Percentiles rank a stretch among this genome's conserved stretches.
Conservation (phyloP, 352 stramenopile species). For the Pythium periplocum region DNA sequence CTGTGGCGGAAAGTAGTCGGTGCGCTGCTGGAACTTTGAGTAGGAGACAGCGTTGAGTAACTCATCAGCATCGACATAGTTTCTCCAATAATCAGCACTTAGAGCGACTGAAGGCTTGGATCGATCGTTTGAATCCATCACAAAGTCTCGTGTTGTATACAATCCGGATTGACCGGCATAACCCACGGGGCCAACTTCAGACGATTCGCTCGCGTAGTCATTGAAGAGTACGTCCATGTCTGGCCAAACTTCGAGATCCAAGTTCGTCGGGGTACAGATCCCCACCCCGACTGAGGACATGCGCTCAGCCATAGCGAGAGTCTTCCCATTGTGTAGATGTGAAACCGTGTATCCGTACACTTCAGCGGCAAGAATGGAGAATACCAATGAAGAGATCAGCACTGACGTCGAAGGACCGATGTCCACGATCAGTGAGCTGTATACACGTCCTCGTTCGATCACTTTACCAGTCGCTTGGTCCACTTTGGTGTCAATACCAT, state of each 20-base stretch:
- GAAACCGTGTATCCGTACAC: conserved; percentile 41
- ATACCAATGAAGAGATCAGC: conserved; percentile 26
- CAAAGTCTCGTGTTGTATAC: conserved; percentile 1
- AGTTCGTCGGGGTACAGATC: conserved; percentile 22
- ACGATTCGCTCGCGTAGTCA: conserved; percentile 23
- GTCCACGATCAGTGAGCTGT: conserved; percentile 34
- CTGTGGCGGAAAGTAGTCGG: neutral
- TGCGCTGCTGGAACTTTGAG: neutral
- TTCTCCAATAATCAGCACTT: neutral
- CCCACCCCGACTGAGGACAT: conserved; percentile 31
- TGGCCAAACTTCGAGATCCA: conserved; percentile 20
- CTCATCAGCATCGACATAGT: neutral
- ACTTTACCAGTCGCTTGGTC: no score
- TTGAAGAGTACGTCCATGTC: conserved; percentile 4
- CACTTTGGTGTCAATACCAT: no score
- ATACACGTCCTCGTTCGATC: no score
- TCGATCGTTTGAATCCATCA: neutral
- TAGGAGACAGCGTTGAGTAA: neutral
- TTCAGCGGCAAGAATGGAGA: conserved; percentile 46
- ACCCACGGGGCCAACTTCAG: conserved; percentile 22
- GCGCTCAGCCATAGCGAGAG: conserved; percentile 21
- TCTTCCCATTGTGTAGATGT: conserved; percentile 16
- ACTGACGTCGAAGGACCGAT: conserved; percentile 31
- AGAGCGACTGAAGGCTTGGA: neutral
- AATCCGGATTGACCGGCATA: conserved; percentile 32